Evolutionary conservation across 2,329 filamentous ascomycete species (phyloP).

Genomic region (Xylariaceae sp.): DNA sequence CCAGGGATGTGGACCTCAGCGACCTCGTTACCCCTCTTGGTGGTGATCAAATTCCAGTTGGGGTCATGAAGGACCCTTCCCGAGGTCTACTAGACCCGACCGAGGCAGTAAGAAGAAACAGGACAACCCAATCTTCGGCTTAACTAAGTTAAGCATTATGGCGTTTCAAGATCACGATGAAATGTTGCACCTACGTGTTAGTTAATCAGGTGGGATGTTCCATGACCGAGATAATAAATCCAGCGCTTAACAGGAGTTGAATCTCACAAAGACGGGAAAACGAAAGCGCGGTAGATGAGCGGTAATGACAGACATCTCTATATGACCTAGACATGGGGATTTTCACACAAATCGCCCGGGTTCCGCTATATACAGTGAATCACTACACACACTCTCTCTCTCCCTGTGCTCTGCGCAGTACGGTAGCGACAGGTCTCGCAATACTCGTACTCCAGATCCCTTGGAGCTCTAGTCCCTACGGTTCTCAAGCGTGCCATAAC

Average conservation of each 20-base stretch:
- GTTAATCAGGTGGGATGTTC: no score
- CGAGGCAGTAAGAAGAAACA: no score
- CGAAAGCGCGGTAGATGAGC: no score
- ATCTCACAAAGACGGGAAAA: no score
- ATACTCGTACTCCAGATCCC: not conserved
- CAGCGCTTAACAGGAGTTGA: no score
- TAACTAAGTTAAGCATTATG: no score
- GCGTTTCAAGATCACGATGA: no score
- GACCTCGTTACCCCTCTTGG: not conserved
- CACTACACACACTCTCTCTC: not conserved
- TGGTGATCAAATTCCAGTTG: not conserved
- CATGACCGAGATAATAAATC: no score
- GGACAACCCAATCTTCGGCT: no score
- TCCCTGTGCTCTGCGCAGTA: not conserved
- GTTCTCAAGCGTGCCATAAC: not conserved
- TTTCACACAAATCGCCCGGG: not conserved
- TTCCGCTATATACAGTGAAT: not conserved
- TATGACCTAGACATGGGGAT: not conserved
- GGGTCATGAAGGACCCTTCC: not conserved
- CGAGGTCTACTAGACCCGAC: no score
- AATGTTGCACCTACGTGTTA: no score
- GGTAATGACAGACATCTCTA: constrained; percentile 18
- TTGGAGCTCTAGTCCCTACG: not conserved
- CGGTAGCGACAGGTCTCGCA: not conserved
- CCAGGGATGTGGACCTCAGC: not conserved